These are phyloP conservation scores for Suillus fuscotomentosus DNA, from an alignment of 768 basidiomycete species.

Conservation along the genomic window DNA sequence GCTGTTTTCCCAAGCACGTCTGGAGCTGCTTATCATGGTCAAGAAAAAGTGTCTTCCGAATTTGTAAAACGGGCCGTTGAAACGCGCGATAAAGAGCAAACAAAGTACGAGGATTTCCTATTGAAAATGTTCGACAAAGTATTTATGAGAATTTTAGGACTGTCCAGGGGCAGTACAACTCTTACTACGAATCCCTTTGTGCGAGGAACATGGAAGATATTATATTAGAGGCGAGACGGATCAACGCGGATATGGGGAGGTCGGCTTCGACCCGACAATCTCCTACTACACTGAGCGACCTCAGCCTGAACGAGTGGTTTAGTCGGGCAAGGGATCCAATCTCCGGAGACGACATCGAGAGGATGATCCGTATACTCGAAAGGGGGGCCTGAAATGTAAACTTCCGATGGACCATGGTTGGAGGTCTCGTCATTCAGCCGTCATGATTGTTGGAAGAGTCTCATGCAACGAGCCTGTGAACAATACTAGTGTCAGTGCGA, in stretches of 20 bases:
- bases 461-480: not conserved
- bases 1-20: not conserved
- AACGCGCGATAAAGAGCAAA: not conserved
- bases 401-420: not conserved
- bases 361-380: not conserved
- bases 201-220: not conserved
- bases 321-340: not conserved
- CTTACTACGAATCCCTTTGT: not conserved
- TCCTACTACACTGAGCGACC: not conserved
- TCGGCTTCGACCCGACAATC: not conserved
- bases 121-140: not conserved
- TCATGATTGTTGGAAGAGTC: not conserved
- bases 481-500: not conserved
- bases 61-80: constrained; percentile 1
- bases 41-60: not conserved
- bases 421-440: not conserved
- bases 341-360: not conserved
- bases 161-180: not conserved
- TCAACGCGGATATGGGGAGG: not conserved
- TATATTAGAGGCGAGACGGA: not conserved
- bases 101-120: not conserved
- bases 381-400: not conserved
- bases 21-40: not conserved
- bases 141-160: not conserved
- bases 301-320: constrained; percentile 1